These are phyloP conservation scores for Noccaea caerulescens DNA, from an alignment of 345 rosid genomes.

Conservation along the genomic window DNA sequence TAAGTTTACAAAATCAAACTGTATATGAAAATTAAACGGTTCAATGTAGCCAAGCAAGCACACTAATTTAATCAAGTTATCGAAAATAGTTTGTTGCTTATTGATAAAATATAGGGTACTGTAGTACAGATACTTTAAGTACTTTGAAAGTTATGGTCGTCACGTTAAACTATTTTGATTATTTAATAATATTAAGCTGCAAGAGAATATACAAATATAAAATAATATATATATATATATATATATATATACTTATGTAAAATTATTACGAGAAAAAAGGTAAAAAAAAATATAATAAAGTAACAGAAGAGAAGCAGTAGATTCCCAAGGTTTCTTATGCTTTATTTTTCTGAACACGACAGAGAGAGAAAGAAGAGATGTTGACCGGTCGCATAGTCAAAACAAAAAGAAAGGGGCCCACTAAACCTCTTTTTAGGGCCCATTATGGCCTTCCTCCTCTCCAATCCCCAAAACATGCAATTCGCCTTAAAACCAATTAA, in stretches of 20 bases:
- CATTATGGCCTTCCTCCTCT: constrained; percentile 32
- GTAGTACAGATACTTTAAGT: constrained; percentile 16
- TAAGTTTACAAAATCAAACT: constrained; percentile 7
- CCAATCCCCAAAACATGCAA: constrained; percentile 42
- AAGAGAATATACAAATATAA: constrained; percentile 10
- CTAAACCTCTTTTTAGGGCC: constrained; percentile 37
- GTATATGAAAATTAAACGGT: too few relatives aligned
- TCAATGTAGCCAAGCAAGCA: not conserved
- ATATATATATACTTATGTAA: not conserved
- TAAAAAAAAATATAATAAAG: not conserved
- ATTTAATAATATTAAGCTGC: constrained; percentile 13
- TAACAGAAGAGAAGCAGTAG: constrained; percentile 19
- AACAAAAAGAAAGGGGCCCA: constrained; percentile 42
- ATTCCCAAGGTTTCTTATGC: constrained; percentile 51
- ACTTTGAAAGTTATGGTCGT: constrained; percentile 19
- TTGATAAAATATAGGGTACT: not conserved
- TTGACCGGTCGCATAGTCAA: constrained; percentile 52
- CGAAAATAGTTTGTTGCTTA: not conserved
- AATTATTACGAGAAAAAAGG: not conserved
- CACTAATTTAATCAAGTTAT: not conserved
- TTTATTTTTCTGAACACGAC: constrained; percentile 25
- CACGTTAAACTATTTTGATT: constrained; percentile 21
- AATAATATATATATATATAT: constrained; percentile 1
- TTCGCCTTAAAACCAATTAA: constrained; percentile 13
- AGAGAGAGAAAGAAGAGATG: constrained; percentile 41